phyloP scores from a whole-genome alignment of 352 stramenopile genomes.

The Phytophthora kernoviae region DNA sequence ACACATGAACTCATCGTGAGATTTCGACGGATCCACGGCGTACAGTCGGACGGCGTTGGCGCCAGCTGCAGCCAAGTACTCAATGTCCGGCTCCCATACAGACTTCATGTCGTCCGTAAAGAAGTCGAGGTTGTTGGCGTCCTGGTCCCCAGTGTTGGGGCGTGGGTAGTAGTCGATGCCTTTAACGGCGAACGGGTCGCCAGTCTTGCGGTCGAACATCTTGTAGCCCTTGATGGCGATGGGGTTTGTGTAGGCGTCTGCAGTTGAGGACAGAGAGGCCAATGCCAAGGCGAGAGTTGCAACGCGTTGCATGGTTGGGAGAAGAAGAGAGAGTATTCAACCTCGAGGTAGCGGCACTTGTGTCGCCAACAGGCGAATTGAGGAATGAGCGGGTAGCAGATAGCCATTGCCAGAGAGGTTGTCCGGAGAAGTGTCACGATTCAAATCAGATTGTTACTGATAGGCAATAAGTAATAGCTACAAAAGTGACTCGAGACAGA shows the following conservation, averaged over 20 bases:
- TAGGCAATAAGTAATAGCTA: too few species aligned
- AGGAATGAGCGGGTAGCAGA: conserved; percentile 13
- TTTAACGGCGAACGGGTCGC: conserved; percentile 69
- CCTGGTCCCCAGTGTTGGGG: conserved; percentile 71
- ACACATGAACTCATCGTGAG: conserved; percentile 92
- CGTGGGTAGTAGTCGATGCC: conserved; percentile 90
- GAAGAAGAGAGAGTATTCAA: conserved; percentile 8
- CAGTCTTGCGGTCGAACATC: conserved; percentile 81
- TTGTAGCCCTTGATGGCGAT: conserved; percentile 68
- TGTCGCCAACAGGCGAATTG: conserved; percentile 21
- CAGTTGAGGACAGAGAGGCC: conserved; percentile 5
- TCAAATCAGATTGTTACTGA: too few species aligned
- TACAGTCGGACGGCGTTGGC: conserved; percentile 87
- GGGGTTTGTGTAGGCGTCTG: conserved; percentile 52
- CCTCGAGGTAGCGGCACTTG: neutral
- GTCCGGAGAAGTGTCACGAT: neutral
- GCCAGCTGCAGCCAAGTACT: conserved; percentile 56
- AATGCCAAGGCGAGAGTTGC: conserved; percentile 18
- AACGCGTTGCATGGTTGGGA: conserved; percentile 19
- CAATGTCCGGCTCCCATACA: conserved; percentile 76
- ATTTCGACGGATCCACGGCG: conserved; percentile 77
- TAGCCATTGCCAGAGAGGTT: neutral
- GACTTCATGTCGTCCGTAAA: conserved; percentile 78
- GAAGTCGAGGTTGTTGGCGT: conserved; percentile 83
- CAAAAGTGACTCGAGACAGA: neutral